phyloP scores from a whole-genome alignment of 345 rosid species.

The Salix suchowensis region DNA sequence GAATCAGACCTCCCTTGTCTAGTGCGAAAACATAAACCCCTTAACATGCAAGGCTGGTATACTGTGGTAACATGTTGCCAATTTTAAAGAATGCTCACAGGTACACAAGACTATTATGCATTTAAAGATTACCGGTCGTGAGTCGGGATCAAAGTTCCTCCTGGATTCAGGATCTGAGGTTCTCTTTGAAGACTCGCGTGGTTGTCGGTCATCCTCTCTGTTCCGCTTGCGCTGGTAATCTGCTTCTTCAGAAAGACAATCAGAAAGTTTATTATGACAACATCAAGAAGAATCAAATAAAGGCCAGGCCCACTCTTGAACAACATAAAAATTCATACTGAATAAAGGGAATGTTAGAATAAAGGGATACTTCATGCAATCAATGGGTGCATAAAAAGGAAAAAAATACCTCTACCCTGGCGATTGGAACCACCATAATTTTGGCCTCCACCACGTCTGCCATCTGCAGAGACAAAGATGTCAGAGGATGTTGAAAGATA shows the following conservation, averaged over 20 bases:
- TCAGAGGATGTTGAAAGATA: not conserved
- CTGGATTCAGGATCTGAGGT: slow-evolving; percentile 57
- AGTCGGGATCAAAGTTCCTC: slow-evolving; percentile 55
- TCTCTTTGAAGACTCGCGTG: slow-evolving; percentile 64
- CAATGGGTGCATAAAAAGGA: not conserved
- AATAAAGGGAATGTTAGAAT: not conserved
- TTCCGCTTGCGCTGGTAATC: slow-evolving; percentile 73
- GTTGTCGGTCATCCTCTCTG: slow-evolving; percentile 79
- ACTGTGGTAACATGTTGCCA: not conserved
- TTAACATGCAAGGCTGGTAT: not conserved
- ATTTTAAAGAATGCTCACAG: not conserved
- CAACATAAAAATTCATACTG: not conserved
- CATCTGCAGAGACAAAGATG: slow-evolving; percentile 47
- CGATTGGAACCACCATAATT: slow-evolving; percentile 68
- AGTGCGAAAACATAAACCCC: not conserved
- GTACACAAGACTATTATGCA: not conserved
- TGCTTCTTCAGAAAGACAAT: slow-evolving; percentile 21
- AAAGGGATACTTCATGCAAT: not conserved
- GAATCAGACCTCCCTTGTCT: not conserved
- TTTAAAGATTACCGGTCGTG: slow-evolving; percentile 53
- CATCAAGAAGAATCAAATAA: not conserved
- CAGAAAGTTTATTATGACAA: not conserved
- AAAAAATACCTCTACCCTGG: slow-evolving; percentile 57
- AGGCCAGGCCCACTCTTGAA: not conserved
- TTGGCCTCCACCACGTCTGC: slow-evolving; percentile 64